Evolutionary conservation across 2,329 filamentous ascomycete genomes (phyloP).

Genomic region (Lasiodiplodia gonubiensis): DNA sequence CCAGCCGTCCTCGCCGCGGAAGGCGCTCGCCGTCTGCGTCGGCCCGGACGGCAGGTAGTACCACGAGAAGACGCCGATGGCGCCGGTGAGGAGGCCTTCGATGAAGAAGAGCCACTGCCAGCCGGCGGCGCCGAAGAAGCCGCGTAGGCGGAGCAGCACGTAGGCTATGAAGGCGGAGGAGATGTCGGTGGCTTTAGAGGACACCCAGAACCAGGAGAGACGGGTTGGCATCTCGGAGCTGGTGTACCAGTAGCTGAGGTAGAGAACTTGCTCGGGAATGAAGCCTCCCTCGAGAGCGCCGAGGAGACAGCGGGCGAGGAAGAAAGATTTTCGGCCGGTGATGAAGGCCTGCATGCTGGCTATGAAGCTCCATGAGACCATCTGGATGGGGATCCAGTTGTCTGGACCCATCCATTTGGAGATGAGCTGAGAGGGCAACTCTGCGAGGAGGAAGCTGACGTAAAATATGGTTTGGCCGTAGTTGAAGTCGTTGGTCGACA

Average conservation of each 20-base stretch:
- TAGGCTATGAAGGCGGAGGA: conserved; percentile 63
- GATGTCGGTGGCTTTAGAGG: conserved; percentile 64
- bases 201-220: conserved; percentile 73
- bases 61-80: conserved; percentile 45
- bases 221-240: conserved; percentile 71
- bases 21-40: conserved; percentile 63
- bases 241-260: conserved; percentile 78
- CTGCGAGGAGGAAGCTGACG: conserved; percentile 72
- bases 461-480: conserved; percentile 67
- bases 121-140: conserved; percentile 57
- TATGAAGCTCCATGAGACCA: conserved; percentile 55
- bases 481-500: conserved; percentile 48
- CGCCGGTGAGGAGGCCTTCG: conserved; percentile 45
- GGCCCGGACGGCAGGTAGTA: conserved; percentile 58
- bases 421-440: conserved; percentile 54
- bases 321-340: conserved; percentile 52
- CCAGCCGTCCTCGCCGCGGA: conserved; percentile 67
- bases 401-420: conserved; percentile 55
- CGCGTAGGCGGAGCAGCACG: conserved; percentile 59
- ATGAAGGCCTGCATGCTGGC: conserved; percentile 74
- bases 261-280: conserved; percentile 69
- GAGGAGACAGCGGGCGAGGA: conserved; percentile 50
- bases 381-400: conserved; percentile 53
- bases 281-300: conserved; percentile 58
- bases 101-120: conserved; percentile 63